Evolutionary conservation across 2,329 filamentous ascomycete species (phyloP), one percentile per base, ranked within the genome.

Genomic region (Diaporthe sp.): DNA sequence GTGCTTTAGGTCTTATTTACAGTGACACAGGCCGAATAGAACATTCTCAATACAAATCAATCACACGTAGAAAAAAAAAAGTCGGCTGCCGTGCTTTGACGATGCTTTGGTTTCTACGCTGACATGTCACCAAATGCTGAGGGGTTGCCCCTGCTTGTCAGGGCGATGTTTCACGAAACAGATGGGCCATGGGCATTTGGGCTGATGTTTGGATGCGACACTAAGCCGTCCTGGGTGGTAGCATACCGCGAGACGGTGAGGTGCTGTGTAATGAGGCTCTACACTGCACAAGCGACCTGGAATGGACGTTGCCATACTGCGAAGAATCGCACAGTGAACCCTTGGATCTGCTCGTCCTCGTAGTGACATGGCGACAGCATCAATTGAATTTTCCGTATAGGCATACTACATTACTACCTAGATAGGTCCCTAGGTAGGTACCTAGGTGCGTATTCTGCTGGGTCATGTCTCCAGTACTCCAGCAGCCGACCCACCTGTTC

Each of bases 121-220:
- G 63, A 68, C 63, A 68, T 53, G 47, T 68, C 47, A 68, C 63
- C 17, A 50, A 27, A 39, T 37, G 47, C 17, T 4, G 2, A 68
- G 63, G 63, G 63, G 32, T 17, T 53, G 63, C 37, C 63, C 63
- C 44, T 68, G 63, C 47, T 53, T 53, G 30, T 53, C 47, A 68
- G 39, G 63, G 63, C 63, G 15, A 68, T 68, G 63, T 66, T 66
- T 66, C 63, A 66, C 30, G 63, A 66, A 66, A 66, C 63, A 35
- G 63, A 51, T 13, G 63, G 63, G 44, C 44, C 44, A 37, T 51
- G 30, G 44, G 22, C 30, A 27, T 51, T 25, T 51, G 30, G 61
- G 30, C 44, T 25, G 63, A 66, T 51, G 63, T 53, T 68, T 68
- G n/a, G 35, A 27, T 30, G 32, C 12, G 8, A 13, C 63, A 68